Base-by-base conservation (phyloP, 768 basidiomycete species). In the Podaxis sp. region DNA sequence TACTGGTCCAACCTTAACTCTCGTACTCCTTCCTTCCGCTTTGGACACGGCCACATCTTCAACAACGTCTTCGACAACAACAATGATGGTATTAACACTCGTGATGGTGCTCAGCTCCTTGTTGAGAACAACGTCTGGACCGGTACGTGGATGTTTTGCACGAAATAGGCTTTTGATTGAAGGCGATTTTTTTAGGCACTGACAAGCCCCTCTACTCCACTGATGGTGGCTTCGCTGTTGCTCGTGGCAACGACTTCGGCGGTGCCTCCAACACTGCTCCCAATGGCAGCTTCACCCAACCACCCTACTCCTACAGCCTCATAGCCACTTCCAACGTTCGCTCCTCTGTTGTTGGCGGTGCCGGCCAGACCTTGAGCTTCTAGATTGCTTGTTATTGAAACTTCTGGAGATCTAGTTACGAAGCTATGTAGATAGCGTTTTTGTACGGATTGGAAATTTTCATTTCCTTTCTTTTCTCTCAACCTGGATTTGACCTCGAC, bases 51-150 rank as follows among this genome's bases (percentile, higher is more conserved):
- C 33, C 79, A 80, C 71, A 74, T 81, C 64, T 81, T 74, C 71
- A 81, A 80, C 71, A 80, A 79, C 63, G 68, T 77, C 38, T 79
- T 78, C 61, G 77, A 78, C 53, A 68, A 72, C 68, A 78, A 78
- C 69, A 73, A 72, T 64, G 80, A 79, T 63, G 79, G 79, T 38
- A 79, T 80, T 62, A 78, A 77, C 70, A 77, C 77, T 47, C 74
- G 78, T 61, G 73, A 76, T 66, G 79, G 76, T 66, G 80, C 79
- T 55, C 77, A 79, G 65, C 77, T 79, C 55, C 74, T 81, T 29
- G 78, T 80, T 56, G 78, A 81, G 67, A 80, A 79, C 74, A 81
- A 81, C 64, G 76, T 80, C 24, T 80, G 74, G 75, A 76, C 73
- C 27, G 77, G 61, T 62, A 74, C 71, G 67, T n/a, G 67, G 49